Evolutionary conservation across 208 protist genomes (phyloP).

Genomic region (Trypanosoma mega): DNA sequence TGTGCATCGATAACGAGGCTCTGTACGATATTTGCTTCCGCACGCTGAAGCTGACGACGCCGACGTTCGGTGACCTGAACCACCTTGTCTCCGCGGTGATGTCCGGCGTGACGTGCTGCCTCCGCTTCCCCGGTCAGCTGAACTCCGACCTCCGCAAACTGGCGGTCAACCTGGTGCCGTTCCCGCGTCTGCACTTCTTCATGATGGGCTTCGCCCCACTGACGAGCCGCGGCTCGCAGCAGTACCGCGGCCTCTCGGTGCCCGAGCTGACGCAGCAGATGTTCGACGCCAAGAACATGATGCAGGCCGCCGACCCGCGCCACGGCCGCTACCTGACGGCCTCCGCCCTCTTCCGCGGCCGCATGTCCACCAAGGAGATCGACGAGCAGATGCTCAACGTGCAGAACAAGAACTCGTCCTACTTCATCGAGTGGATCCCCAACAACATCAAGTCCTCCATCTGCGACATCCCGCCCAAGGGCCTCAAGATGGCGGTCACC

Average conservation of each 20-base stretch:
- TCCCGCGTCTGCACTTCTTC: slow-evolving; percentile 99
- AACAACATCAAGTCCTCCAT: slow-evolving; percentile 79
- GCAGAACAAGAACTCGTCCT: slow-evolving; percentile 94
- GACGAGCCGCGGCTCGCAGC: slow-evolving; percentile 75
- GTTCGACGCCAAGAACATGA: slow-evolving; percentile 99
- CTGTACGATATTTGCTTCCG: slow-evolving; percentile 99
- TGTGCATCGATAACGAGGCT: slow-evolving; percentile 99
- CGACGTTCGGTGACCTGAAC: slow-evolving; percentile 97
- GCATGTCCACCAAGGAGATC: slow-evolving; percentile 97
- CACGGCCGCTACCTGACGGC: slow-evolving; percentile 69
- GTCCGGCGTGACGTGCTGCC: slow-evolving; percentile 94
- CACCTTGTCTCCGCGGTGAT: slow-evolving; percentile 95
- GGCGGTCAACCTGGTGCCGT: slow-evolving; percentile 98
- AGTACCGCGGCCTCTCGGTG: slow-evolving; percentile 93
- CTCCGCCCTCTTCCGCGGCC: slow-evolving; percentile 91
- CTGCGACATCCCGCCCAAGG: slow-evolving; percentile 92
- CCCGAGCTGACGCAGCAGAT: slow-evolving; percentile 97
- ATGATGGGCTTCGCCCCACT: slow-evolving; percentile 97
- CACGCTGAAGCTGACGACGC: slow-evolving; percentile 96
- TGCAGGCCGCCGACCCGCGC: slow-evolving; percentile 81
- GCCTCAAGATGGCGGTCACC: slow-evolving; percentile 92
- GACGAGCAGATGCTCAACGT: slow-evolving; percentile 96
- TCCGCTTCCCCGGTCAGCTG: slow-evolving; percentile 97
- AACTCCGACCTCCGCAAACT: slow-evolving; percentile 97
- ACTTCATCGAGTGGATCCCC: slow-evolving; percentile 92